Percentiles rank a stretch among this genome's conserved stretches.
phyloP scores from a whole-genome alignment of 75 land plant genomes.

The Larix kaempferi region DNA sequence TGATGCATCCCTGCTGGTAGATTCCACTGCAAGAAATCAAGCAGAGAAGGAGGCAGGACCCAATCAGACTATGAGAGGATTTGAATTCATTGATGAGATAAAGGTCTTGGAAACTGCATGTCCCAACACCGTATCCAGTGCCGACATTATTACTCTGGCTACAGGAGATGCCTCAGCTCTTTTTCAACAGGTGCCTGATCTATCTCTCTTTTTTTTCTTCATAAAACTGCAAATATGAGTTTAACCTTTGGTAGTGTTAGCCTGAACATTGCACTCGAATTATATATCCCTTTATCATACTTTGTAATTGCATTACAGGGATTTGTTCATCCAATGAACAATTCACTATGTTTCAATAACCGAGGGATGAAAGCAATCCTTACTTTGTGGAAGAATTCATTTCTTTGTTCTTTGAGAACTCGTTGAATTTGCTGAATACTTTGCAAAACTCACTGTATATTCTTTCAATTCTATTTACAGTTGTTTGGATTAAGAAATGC shows the following conservation, averaged over 20 bases:
- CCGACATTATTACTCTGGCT: no score
- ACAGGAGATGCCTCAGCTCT: no score
- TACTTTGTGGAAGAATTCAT: slow-evolving; percentile 80
- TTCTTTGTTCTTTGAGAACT: slow-evolving; percentile 57
- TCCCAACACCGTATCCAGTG: no score
- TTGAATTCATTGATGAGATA: no score
- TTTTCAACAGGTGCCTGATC: not conserved
- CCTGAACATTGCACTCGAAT: not conserved
- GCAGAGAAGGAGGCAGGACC: no score
- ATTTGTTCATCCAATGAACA: slow-evolving; percentile 81
- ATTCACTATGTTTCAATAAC: slow-evolving; percentile 60
- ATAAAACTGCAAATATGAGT: not conserved
- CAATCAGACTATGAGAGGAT: no score
- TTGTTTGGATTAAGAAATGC: no score
- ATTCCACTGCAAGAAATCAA: no score
- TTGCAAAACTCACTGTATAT: slow-evolving; percentile 24
- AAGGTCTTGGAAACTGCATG: no score
- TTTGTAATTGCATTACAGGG: slow-evolving; percentile 32
- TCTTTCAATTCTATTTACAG: no score
- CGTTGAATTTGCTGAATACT: slow-evolving; percentile 42
- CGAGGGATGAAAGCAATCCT: slow-evolving; percentile 74
- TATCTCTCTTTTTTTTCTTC: not conserved
- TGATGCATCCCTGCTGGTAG: no score
- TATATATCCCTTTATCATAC: not conserved
- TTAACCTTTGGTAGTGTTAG: not conserved